Percentiles rank a stretch among this genome's conserved stretches.
Evolutionary conservation across 1,284 basidiomycete species (phyloP).

Genomic region (Sporisorium reilianum): DNA sequence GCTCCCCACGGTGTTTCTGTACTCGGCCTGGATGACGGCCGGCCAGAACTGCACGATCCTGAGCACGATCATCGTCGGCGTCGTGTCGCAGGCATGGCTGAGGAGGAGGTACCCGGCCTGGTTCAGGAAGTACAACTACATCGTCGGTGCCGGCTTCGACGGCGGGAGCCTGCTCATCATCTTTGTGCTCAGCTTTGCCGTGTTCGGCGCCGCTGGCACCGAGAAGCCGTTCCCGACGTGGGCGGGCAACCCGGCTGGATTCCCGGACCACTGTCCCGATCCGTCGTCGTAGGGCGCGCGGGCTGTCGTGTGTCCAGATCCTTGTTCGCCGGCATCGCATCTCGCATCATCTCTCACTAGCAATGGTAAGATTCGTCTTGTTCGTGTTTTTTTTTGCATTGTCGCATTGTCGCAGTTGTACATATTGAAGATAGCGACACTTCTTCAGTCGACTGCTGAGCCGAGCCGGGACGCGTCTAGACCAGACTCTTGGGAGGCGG

Average conservation of each 20-base stretch:
- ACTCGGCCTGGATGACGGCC: slow-evolving; percentile 68
- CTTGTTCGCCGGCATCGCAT: too few species aligned
- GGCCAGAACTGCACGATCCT: slow-evolving; percentile 75
- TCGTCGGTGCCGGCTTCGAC: slow-evolving; percentile 77
- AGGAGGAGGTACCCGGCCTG: slow-evolving; percentile 74
- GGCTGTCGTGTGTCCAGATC: too few species aligned
- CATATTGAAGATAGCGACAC: too few species aligned
- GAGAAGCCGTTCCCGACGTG: slow-evolving; percentile 73
- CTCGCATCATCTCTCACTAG: not conserved
- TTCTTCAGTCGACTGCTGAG: not conserved
- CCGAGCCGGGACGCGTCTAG: not conserved
- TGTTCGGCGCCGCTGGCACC: slow-evolving; percentile 76
- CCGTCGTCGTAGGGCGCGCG: slow-evolving; percentile 8
- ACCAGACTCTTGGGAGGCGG: slow-evolving; percentile 50
- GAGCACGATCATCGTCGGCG: slow-evolving; percentile 74
- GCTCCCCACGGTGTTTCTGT: slow-evolving; percentile 35
- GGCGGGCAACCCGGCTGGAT: slow-evolving; percentile 34
- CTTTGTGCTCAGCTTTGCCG: slow-evolving; percentile 78
- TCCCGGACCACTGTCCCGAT: slow-evolving; percentile 27
- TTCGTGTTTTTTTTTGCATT: not conserved
- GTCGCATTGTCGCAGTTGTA: too few species aligned
- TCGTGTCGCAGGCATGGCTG: slow-evolving; percentile 76
- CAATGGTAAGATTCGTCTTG: not conserved
- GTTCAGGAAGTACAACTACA: slow-evolving; percentile 78
- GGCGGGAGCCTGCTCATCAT: slow-evolving; percentile 79